Evolutionary conservation across 83 land plant species (phyloP), one percentile per base, ranked within the genome.

Genomic region (Thuja plicata): DNA sequence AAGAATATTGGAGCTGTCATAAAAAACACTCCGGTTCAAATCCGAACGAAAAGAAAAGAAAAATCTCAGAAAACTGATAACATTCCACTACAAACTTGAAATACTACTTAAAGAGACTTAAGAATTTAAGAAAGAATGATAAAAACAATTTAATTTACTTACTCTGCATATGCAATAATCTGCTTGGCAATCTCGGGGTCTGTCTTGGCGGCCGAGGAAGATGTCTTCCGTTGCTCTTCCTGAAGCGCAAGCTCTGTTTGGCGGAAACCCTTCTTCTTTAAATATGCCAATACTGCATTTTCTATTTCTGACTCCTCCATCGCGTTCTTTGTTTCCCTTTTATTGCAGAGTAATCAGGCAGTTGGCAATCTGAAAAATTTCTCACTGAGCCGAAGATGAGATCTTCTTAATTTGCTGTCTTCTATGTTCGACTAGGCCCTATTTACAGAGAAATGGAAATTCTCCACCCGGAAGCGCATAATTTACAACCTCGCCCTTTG

Each of bases 211-310:
- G 40, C 48, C 57, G 84, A 13, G 46, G 89, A 87, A 17, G 71
- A 66, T 46, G 48, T 45, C 50, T 30, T 92, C 77, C 92, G 93
- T 73, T 93, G 93, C 54, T 97, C 97, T 46, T 94, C 95, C 41
- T 89, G 94, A 13, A 95, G 92, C 50, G 94, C 94, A 30, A 89
- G 93, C 89, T 95, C 98, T 4, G 98, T 91, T 87, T 89, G 91
- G 30, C 88, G 90, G 89, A 94, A 97, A 1, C 98, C 98, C 90
- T 94, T 96, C 94, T 89, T 94, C 93, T 93, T 94, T 93, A 97
- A 86, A 81, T 95, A 97, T 27, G 95, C 98, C n/a, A 94, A 8
- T 86, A 97, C 97, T 12, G 91, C 96, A n/a, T 94, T 92, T 90
- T 93, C 93, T 12, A 96, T 89, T 52, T 92, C 90, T 32, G 93